A percentile compares a stretch with the other conserved stretches of the same genome.
These are phyloP conservation scores for Verticillium albo-atrum DNA, from an alignment of 2,329 filamentous ascomycete genomes.

Conservation along the genomic window DNA sequence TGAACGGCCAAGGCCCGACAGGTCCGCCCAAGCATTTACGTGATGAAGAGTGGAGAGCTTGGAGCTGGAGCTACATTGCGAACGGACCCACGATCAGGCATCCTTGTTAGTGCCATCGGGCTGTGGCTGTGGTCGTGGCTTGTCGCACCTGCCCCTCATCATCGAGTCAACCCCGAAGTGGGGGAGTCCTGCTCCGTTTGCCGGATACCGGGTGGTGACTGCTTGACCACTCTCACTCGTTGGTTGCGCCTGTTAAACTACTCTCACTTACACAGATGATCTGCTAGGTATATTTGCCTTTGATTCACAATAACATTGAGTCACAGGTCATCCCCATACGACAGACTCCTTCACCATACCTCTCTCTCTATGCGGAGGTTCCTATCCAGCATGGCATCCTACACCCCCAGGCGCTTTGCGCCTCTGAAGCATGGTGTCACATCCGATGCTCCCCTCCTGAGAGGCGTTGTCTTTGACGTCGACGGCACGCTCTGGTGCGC, in stretches of 20 bases:
- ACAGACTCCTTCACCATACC: not conserved
- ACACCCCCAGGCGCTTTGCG: slow-evolving; percentile 45
- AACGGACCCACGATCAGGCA: not conserved
- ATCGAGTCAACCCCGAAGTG: not conserved
- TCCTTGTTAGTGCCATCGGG: not conserved
- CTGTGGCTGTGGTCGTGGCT: not conserved
- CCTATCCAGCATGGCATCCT: slow-evolving; percentile 37
- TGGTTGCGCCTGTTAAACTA: not conserved
- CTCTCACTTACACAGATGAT: not conserved
- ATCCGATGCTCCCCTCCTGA: slow-evolving; percentile 39
- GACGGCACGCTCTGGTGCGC: slow-evolving; percentile 89
- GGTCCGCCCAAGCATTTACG: not conserved
- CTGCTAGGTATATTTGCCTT: not conserved
- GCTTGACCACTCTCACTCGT: not conserved
- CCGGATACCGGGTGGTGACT: not conserved
- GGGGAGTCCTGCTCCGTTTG: not conserved
- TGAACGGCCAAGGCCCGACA: not conserved
- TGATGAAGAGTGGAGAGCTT: not conserved
- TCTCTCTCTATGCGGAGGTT: slow-evolving; percentile 23
- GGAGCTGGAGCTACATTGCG: not conserved
- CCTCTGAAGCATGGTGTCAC: slow-evolving; percentile 40
- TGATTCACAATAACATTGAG: not conserved
- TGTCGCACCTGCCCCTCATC: not conserved
- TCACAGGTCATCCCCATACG: not conserved
- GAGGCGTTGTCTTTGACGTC: slow-evolving; percentile 80